phyloP scores from a whole-genome alignment of 768 basidiomycete genomes.

The Xerocomellus amylosporus region DNA sequence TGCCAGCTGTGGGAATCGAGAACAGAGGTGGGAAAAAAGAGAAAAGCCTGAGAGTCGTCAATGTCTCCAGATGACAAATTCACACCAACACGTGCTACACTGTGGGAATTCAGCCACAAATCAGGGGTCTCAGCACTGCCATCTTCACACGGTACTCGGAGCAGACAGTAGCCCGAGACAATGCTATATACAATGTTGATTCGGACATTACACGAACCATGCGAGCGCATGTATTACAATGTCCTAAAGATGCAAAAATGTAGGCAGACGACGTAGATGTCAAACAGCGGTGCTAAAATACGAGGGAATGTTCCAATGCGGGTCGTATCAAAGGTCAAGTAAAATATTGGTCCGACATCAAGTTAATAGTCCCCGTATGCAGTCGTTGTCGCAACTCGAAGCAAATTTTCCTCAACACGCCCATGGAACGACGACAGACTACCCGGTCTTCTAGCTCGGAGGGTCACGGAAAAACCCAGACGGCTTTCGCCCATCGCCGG shows the following conservation, averaged over 20 bases:
- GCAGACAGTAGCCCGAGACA: too few species aligned
- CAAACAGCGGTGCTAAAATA: conserved; percentile 17
- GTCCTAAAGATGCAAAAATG: conserved; percentile 13
- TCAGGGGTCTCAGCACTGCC: conserved; percentile 7
- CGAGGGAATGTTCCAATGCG: conserved; percentile 19
- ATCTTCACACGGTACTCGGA: not conserved
- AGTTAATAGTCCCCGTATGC: conserved; percentile 14
- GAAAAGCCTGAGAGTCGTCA: conserved; percentile 30
- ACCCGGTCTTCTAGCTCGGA: conserved; percentile 29
- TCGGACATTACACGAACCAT: not conserved
- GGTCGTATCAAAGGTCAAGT: conserved; percentile 3
- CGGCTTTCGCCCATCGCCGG: conserved; percentile 28
- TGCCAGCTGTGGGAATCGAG: conserved; percentile 46
- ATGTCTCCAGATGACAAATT: conserved; percentile 23
- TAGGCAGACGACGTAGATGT: conserved; percentile 7
- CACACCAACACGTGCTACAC: conserved; percentile 28
- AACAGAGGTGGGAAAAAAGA: conserved; percentile 47
- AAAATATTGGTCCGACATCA: conserved; percentile 22
- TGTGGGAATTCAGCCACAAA: conserved; percentile 32
- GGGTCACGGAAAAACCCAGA: conserved; percentile 40
- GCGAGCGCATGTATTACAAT: conserved; percentile 18
- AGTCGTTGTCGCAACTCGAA: conserved; percentile 8
- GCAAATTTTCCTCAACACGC: not conserved
- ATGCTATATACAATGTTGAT: too few species aligned
- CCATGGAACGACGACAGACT: not conserved